phyloP scores from a whole-genome alignment of 2,329 filamentous ascomycete genomes.

The Rhynchosporium agropyri region DNA sequence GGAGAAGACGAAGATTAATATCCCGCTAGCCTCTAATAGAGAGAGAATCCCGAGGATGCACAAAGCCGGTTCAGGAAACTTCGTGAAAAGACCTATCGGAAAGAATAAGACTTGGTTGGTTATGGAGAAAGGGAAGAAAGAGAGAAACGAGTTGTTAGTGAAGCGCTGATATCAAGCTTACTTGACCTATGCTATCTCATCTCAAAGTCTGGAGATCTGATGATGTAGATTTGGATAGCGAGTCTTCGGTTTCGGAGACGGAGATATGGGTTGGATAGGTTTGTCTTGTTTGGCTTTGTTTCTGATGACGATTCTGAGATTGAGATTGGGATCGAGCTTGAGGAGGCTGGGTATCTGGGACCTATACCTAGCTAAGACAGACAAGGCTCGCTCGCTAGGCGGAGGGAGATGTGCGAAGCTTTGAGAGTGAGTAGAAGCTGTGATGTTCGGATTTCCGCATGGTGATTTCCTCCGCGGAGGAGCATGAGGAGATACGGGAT shows the following conservation, averaged over 20 bases:
- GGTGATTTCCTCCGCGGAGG: not conserved
- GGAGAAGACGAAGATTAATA: not conserved
- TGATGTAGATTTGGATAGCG: not conserved
- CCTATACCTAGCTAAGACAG: not conserved
- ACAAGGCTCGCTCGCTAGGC: not conserved
- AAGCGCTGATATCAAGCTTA: not conserved
- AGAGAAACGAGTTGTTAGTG: not conserved
- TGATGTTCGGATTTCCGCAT: not conserved
- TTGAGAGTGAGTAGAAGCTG: not conserved
- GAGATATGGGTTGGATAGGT: not conserved
- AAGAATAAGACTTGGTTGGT: not conserved
- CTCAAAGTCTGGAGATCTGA: constrained; percentile 13
- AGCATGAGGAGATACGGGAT: not conserved
- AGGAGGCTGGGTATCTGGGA: not conserved
- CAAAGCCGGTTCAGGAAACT: not conserved
- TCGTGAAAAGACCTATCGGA: not conserved
- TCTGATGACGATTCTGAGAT: not conserved
- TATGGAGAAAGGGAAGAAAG: not conserved
- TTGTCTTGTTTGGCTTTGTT: no score
- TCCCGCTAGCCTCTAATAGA: not conserved
- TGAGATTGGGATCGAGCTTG: constrained; percentile 3
- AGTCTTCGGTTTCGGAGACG: not conserved
- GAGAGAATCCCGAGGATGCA: not conserved
- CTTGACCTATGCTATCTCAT: not conserved
- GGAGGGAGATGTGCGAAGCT: not conserved